Evolutionary conservation across 75 land plant species (phyloP), one percentile per base, ranked within the genome.

Genomic region (Picea glauca): DNA sequence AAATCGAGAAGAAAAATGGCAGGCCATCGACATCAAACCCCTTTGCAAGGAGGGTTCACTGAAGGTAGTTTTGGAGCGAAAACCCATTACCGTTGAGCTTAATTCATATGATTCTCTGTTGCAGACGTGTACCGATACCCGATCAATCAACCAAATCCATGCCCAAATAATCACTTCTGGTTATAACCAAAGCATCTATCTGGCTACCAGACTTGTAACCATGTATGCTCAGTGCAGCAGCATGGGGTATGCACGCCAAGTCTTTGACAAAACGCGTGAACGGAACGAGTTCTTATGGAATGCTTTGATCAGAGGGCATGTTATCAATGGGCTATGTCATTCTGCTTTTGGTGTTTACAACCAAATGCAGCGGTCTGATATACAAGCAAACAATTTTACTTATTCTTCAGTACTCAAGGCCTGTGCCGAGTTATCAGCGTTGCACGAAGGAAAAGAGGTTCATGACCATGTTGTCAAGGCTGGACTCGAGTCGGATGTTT

Each of bases 221-320:
- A 58, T 33, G 9, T 81, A 78, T 33, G 63, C 77, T 11, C 66
- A 78, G 30, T 67, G 78, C 46, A 31, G 70, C 1, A 13, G 13
- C 65, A 58, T 79, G 66, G 66, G 18, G 0, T 62, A 78, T 23
- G 88, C 80, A 3, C 77, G 80, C 60, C 20, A 78, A 2, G 83
- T 87, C 58, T 87, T 83, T 72, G 88, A 81, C 17, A 20, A 9
- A 4, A 20, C 63, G 26, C 46, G 20, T 26, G 76, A 77, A 5
- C 61, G 79, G 54, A 82, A 86, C 40, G 82, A 72, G 59, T 38
- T 86, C 17, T 75, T 83, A 17, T 83, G 82, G 82, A 86, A 83
- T 62, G 80, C 80, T 6, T 33, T 87, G 58, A 87, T 87, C 38
- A 63, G 77, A 11, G 78, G 76, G 0, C 81, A 78, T 72, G 83